Evolutionary conservation across 176 grass and related monocot genomes (phyloP).

Genomic region (sorghum (Sorghum bicolor)): DNA sequence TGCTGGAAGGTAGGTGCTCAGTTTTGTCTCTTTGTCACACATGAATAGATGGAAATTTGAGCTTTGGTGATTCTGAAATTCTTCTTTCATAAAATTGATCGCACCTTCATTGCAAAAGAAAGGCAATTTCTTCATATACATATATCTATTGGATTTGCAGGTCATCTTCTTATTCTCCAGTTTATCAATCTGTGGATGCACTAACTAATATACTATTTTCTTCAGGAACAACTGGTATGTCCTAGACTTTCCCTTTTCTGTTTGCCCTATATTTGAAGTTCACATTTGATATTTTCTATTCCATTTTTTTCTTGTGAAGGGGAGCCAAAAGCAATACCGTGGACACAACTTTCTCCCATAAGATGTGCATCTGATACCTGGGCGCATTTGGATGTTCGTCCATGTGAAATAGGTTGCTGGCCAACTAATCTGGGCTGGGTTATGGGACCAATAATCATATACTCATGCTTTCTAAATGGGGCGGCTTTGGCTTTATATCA

Average conservation of each 20-base stretch:
- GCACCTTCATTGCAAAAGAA: not conserved
- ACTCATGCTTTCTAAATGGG: constrained; percentile 70
- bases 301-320: constrained; percentile 50
- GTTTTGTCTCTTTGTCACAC: constrained; percentile 12
- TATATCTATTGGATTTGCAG: constrained; percentile 39
- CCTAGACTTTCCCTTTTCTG: not conserved
- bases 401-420: constrained; percentile 76
- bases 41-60: not conserved
- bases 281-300: not conserved
- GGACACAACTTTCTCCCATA: constrained; percentile 83
- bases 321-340: constrained; percentile 96
- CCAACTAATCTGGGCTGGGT: constrained; percentile 97
- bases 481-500: constrained; percentile 80
- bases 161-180: constrained; percentile 49
- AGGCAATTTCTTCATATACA: not conserved
- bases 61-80: not conserved
- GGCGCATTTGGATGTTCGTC: constrained; percentile 70
- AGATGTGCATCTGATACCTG: constrained; percentile 72
- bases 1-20: constrained; percentile 44
- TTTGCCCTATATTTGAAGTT: not conserved
- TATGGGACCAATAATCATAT: constrained; percentile 80
- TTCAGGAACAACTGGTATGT: constrained; percentile 94
- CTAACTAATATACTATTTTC: constrained; percentile 93
- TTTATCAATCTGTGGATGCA: constrained; percentile 62
- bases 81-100: not conserved